Percentiles rank a stretch among this genome's conserved stretches.
These are phyloP conservation scores for Trametopsis cervina DNA, from an alignment of 768 basidiomycete genomes.

Conservation along the genomic window DNA sequence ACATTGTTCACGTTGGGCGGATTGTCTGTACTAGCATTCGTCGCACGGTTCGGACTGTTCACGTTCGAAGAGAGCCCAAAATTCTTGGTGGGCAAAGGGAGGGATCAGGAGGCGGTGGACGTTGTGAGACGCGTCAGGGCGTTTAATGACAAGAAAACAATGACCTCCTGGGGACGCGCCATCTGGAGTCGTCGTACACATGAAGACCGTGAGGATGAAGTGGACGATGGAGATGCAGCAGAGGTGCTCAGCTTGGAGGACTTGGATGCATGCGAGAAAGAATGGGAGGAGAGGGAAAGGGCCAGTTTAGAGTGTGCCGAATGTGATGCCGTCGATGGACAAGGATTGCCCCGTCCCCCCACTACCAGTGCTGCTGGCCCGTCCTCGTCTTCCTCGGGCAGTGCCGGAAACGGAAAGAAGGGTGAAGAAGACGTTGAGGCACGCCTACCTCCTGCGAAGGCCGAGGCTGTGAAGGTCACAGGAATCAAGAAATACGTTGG, in stretches of 20 bases:
- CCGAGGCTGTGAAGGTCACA: background rate
- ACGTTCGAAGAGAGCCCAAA: slow-evolving; percentile 57
- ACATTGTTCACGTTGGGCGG: slow-evolving; percentile 6
- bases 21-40: slow-evolving; percentile 26
- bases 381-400: no score
- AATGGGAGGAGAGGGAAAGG: no score
- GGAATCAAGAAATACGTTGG: background rate
- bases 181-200: no score
- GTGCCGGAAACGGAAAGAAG: background rate
- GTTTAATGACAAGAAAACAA: slow-evolving; percentile 3
- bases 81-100: slow-evolving; percentile 49
- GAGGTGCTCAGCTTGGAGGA: background rate
- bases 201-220: no score
- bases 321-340: no score
- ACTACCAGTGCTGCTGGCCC: no score
- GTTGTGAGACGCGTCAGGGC: slow-evolving; percentile 2
- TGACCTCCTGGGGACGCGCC: no score
- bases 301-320: no score
- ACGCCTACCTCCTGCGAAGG: background rate
- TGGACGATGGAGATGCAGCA: no score
- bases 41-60: slow-evolving; percentile 50
- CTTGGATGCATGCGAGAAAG: background rate
- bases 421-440: background rate
- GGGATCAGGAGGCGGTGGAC: slow-evolving; percentile 45
- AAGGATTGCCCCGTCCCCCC: no score